Base-by-base conservation (phyloP, 208 protist species). In the Acanthamoeba royreba region DNA sequence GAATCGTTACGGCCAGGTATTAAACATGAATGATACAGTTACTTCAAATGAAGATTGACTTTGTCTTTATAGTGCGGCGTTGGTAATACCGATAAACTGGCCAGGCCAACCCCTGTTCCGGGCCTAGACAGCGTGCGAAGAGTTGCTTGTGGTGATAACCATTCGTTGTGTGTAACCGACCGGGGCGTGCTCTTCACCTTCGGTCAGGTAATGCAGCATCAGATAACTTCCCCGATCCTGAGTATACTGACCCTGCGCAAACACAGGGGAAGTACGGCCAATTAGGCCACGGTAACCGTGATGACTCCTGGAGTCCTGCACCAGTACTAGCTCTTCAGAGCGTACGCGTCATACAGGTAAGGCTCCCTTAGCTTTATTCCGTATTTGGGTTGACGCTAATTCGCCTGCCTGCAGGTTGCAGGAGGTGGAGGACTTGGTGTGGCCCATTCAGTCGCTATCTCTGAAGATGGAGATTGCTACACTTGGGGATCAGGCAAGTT, bases 401-500 rank as follows among this genome's bases (percentile, higher is more conserved):
- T n/a, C n/a, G n/a, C n/a, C n/a, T n/a, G n/a, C n/a, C n/a, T 28
- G 43, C 74, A 85, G 74, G 74, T 85, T 25, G 74, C 74, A 9
- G 74, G 43, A 8, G 74, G 74, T 33, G 74, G 74, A 2, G 74
- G 74, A 13, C 74, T 85, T 5, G 74, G 74, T 31, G 40, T 85
- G 17, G 42, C 74, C 25, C 74, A 85, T 17, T 85, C 74, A 5
- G 25, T 85, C 17, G 74, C 74, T 49, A 85, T 85, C 40, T 52
- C 74, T 46, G 74, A 19, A 2, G n/a, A 47, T 19, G 74, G 43
- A 19, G 46, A 46, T 1, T 85, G 74, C 74, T 85, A 49, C 46
- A 85, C 74, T 31, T 85, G 74, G 74, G 74, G 74, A 85, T 31
- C 38, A 43, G 74, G 74, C 33, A 85, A 85, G 74, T 85, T 40